Evolutionary conservation across 1,284 basidiomycete genomes (phyloP).

Genomic region (Kwoniella shivajii): DNA sequence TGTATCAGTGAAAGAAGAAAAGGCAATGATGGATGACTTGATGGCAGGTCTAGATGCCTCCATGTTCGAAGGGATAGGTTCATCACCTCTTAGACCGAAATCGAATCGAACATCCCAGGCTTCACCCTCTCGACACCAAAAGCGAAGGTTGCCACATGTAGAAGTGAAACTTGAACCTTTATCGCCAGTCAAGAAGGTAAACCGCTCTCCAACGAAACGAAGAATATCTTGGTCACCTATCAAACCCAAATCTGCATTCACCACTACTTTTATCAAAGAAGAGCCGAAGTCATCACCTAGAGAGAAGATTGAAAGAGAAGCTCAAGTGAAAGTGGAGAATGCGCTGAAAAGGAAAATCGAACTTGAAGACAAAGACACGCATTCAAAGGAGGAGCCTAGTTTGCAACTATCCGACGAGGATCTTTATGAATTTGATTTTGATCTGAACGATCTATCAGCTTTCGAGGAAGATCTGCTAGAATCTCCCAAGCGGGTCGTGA

Average conservation of each 20-base stretch:
- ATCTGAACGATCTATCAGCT: constrained; percentile 36
- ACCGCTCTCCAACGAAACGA: neutral
- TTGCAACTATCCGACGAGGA: constrained; percentile 25
- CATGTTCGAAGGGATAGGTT: constrained; percentile 31
- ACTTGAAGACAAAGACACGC: neutral
- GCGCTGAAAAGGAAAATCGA: neutral
- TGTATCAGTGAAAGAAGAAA: constrained; percentile 33
- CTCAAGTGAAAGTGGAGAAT: neutral
- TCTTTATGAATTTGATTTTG: constrained; percentile 43
- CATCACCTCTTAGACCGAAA: constrained; percentile 24
- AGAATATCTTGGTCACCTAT: neutral
- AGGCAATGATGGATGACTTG: constrained; percentile 49
- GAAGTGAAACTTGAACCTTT: constrained; percentile 9
- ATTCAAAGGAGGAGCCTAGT: neutral
- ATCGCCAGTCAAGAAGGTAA: constrained; percentile 11
- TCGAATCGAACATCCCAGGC: constrained; percentile 7
- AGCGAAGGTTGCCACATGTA: constrained; percentile 1
- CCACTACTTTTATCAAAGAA: constrained; percentile 2
- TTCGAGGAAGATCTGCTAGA: constrained; percentile 36
- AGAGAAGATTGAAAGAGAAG: neutral
- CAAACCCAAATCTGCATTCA: constrained; percentile 1
- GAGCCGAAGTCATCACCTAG: neutral
- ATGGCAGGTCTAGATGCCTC: constrained; percentile 51
- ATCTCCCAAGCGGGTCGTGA: constrained; percentile 13
- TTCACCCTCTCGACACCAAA: constrained; percentile 7